Conservation (phyloP, 306 rosid species). For the Vigna unguiculata region DNA sequence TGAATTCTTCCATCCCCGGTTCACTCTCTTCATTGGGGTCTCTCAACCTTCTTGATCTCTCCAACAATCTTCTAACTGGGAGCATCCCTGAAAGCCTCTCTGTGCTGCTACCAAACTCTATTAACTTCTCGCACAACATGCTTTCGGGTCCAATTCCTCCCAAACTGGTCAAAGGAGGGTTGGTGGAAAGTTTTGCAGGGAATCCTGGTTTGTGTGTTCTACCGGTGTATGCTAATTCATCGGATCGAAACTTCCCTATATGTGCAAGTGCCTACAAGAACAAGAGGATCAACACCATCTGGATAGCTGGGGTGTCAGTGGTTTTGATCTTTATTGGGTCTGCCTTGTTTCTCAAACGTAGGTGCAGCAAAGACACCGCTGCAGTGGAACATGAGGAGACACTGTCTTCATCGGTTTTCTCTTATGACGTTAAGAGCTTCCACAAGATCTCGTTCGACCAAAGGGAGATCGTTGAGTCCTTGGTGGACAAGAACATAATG, state of each 20-base stretch:
- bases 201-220: slow-evolving; percentile 81
- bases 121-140: slow-evolving; percentile 81
- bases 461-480: slow-evolving; percentile 69
- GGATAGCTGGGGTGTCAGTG: slow-evolving; percentile 74
- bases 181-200: slow-evolving; percentile 86
- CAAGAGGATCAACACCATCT: slow-evolving; percentile 68
- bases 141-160: slow-evolving; percentile 91
- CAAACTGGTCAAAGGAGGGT: slow-evolving; percentile 76
- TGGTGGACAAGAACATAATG: slow-evolving; percentile 88
- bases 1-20: slow-evolving; percentile 76
- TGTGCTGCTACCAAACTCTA: slow-evolving; percentile 76
- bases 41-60: slow-evolving; percentile 94
- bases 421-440: slow-evolving; percentile 85
- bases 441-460: slow-evolving; percentile 80
- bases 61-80: slow-evolving; percentile 80
- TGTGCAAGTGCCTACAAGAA: slow-evolving; percentile 56
- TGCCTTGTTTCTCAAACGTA: slow-evolving; percentile 65
- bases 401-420: slow-evolving; percentile 64
- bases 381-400: slow-evolving; percentile 74
- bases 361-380: slow-evolving; percentile 61
- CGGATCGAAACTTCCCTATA: slow-evolving; percentile 60
- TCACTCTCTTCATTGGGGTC: slow-evolving; percentile 71
- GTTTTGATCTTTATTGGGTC: slow-evolving; percentile 71
- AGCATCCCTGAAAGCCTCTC: slow-evolving; percentile 85
- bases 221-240: slow-evolving; percentile 55